Conservation (phyloP, 441 rosid genomes). For the Jatropha multifida region DNA sequence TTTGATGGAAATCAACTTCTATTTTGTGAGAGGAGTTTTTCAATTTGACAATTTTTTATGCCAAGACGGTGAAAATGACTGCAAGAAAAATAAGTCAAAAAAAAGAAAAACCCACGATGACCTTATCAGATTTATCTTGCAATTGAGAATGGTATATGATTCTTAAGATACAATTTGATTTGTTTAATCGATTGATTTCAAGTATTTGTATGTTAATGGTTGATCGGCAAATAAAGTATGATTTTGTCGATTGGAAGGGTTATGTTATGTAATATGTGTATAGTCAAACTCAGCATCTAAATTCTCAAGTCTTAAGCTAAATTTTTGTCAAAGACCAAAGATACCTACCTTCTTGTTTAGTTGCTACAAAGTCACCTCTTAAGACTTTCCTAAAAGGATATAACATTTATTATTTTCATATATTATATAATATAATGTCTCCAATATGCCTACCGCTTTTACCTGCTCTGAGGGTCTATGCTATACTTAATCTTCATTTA, state of each 20-base stretch:
- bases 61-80: too few species aligned
- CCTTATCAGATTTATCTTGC: too few species aligned
- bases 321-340: constrained; percentile 16
- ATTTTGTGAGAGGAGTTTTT: too few species aligned
- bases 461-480: background rate
- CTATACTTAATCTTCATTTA: background rate
- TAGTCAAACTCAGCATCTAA: background rate
- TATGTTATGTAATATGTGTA: background rate
- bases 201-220: too few species aligned
- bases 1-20: too few species aligned
- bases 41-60: too few species aligned
- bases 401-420: background rate
- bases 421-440: constrained; percentile 4
- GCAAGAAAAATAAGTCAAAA: too few species aligned
- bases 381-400: constrained; percentile 4
- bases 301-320: background rate
- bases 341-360: constrained; percentile 8
- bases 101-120: too few species aligned
- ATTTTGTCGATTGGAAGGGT: background rate
- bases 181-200: too few species aligned
- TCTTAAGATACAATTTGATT: too few species aligned
- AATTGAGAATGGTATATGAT: too few species aligned
- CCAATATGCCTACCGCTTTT: constrained; percentile 10
- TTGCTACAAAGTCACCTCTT: constrained; percentile 19
- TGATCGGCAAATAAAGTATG: background rate